phyloP scores from a whole-genome alignment of 2,329 filamentous ascomycete genomes.

The Westerdykella ornata region DNA sequence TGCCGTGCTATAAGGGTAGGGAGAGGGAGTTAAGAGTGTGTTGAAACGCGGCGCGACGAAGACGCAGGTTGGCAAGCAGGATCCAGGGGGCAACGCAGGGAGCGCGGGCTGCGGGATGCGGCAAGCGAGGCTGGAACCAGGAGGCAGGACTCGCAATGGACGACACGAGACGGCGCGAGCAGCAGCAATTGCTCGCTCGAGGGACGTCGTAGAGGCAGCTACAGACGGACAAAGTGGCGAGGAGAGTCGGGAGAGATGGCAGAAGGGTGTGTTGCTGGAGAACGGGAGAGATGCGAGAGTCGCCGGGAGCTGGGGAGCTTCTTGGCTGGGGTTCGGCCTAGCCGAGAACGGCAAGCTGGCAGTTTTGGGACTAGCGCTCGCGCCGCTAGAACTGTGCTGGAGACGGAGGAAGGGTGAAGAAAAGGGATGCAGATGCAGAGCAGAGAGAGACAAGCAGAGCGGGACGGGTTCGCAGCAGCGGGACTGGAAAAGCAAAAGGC shows the following conservation, averaged over 20 bases:
- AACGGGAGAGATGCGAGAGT: slow-evolving; percentile 27
- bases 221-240: slow-evolving; percentile 6
- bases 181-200: slow-evolving; percentile 26
- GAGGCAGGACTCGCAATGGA: slow-evolving; percentile 18
- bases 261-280: slow-evolving; percentile 8
- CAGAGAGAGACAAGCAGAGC: no score
- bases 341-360: not conserved
- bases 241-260: not conserved
- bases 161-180: slow-evolving; percentile 15
- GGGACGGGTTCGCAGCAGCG: no score
- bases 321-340: not conserved
- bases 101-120: slow-evolving; percentile 22
- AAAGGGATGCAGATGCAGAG: no score
- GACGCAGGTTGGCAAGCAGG: slow-evolving; percentile 13
- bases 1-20: slow-evolving; percentile 8
- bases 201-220: slow-evolving; percentile 3
- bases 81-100: slow-evolving; percentile 31
- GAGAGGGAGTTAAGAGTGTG: slow-evolving; percentile 9
- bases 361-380: no score
- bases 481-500: no score
- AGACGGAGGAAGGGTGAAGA: no score
- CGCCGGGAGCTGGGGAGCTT: slow-evolving; percentile 15
- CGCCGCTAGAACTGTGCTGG: no score
- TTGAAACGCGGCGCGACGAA: slow-evolving; percentile 8
- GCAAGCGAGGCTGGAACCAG: slow-evolving; percentile 10